These are phyloP conservation scores for Durotheca rogersii DNA, from an alignment of 495 filamentous ascomycete species.

Conservation along the genomic window DNA sequence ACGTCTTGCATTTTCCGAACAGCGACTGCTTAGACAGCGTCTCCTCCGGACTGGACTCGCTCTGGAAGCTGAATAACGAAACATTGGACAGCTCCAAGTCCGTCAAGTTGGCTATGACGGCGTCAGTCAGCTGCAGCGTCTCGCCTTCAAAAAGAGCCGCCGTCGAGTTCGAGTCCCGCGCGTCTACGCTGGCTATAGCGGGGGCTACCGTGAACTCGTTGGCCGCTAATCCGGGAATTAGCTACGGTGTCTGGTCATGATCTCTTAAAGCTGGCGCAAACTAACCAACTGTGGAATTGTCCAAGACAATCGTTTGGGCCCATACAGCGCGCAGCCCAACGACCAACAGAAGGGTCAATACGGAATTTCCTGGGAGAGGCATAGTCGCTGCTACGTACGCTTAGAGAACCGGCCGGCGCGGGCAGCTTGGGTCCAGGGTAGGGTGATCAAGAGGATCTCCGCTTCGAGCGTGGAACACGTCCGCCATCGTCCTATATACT, in stretches of 20 bases:
- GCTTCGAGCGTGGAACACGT: background rate
- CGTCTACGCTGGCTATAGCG: slow-evolving; percentile 18
- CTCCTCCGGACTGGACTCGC: slow-evolving; percentile 13
- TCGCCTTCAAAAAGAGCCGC: slow-evolving; percentile 40
- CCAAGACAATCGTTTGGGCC: slow-evolving; percentile 20
- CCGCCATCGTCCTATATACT: slow-evolving; percentile 21
- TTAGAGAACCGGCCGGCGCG: slow-evolving; percentile 6
- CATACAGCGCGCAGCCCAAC: background rate
- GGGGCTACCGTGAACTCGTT: slow-evolving; percentile 23
- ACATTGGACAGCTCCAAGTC: slow-evolving; percentile 29
- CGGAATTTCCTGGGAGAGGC: slow-evolving; percentile 8
- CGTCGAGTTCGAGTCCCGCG: slow-evolving; percentile 16
- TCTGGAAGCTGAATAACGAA: slow-evolving; percentile 34
- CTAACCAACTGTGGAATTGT: slow-evolving; percentile 18
- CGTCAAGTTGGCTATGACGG: slow-evolving; percentile 40
- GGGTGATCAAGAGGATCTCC: background rate
- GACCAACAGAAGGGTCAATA: slow-evolving; percentile 5
- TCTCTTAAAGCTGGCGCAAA: background rate
- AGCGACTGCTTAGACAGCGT: slow-evolving; percentile 12
- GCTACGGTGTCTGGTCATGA: background rate
- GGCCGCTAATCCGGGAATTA: slow-evolving; percentile 10
- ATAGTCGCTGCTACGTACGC: slow-evolving; percentile 17
- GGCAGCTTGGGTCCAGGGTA: background rate
- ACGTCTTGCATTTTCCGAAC: slow-evolving; percentile 47
- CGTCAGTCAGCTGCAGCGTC: slow-evolving; percentile 46